Base-by-base conservation (phyloP, 2,329 filamentous ascomycete species). In the Diaporthe citrichinensis region DNA sequence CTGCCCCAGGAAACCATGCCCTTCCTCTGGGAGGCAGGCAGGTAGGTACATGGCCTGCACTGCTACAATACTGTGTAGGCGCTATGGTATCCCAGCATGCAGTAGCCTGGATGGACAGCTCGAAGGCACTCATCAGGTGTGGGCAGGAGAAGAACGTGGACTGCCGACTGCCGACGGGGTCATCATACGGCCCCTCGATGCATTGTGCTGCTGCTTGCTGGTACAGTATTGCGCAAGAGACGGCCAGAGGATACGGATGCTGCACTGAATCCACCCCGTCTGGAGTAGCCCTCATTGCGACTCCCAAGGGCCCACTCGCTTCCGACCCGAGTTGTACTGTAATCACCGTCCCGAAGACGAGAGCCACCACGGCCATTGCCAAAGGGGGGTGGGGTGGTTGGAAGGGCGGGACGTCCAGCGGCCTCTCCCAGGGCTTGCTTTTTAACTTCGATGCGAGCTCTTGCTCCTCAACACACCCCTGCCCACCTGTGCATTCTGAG, bases 41-140 rank as follows among this genome's bases (percentile, higher is more conserved):
- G 68, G 57, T 44, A 55, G 57, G 61, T 57, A 67, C 74, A 65
- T 55, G 69, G 25, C 31, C 28, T 34, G 25, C 25, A 34, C 49
- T 58, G 57, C 34, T 41, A 61, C 67, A 67, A 51, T 62, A 39
- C 71, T 49, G 69, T 51, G 28, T 65, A 31, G 55, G 36, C 62
- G 49, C 65, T 71, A 74, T 36, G 41, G 55, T 39, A 72, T 61
- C 65, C 65, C 65, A 69, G 55, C 73, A 36, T 74, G 73, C 73
- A 74, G 73, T 65, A 71, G 73, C n/a, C 62, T 49, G 72, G 34
- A 58, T 55, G 39, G 41, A 46, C 46, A 25, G 36, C 57, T 55
- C 55, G 15, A n/a, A 46, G 49, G n/a, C 34, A 9, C 34, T 53
- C 65, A 20, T 39, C 65, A 68, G 31, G 65, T 28, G 46, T 39